Conservation (phyloP, 2,329 filamentous ascomycete species). For the Karstenula rhodostoma region DNA sequence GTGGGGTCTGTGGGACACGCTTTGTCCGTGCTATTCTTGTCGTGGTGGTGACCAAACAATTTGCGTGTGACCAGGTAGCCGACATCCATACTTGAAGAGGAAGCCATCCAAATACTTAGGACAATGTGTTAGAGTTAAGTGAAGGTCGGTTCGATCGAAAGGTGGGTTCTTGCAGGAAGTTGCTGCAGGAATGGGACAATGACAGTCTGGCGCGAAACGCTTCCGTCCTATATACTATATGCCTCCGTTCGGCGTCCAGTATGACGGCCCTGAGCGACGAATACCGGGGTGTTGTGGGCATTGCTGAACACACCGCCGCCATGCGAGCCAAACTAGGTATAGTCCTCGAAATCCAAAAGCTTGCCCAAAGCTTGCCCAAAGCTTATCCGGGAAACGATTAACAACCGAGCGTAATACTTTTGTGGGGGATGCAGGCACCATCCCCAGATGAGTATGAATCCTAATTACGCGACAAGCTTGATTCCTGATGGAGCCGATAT, state of each 20-base stretch:
- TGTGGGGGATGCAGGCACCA: too few species aligned
- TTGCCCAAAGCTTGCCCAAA: slow-evolving; percentile 8
- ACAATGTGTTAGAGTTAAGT: neutral
- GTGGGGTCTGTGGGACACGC: slow-evolving; percentile 20
- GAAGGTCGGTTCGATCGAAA: neutral
- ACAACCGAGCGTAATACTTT: neutral
- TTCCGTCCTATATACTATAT: slow-evolving; percentile 3
- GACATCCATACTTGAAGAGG: slow-evolving; percentile 9
- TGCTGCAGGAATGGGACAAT: neutral
- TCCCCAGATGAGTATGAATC: neutral
- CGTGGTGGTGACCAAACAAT: slow-evolving; percentile 12
- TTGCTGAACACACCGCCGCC: neutral
- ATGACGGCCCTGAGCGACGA: neutral
- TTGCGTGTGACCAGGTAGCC: slow-evolving; percentile 18
- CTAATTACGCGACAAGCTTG: neutral
- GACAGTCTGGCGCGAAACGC: neutral
- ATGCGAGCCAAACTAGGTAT: slow-evolving; percentile 7
- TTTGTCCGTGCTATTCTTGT: slow-evolving; percentile 6
- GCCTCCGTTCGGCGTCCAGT: neutral
- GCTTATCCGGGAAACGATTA: neutral
- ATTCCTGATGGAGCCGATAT: neutral
- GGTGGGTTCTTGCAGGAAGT: neutral
- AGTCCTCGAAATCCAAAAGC: neutral
- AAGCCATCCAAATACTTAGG: neutral
- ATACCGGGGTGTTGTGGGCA: neutral